Evolutionary conservation across 257 asterid species (phyloP).

Genomic region (Nemophila menziesii): DNA sequence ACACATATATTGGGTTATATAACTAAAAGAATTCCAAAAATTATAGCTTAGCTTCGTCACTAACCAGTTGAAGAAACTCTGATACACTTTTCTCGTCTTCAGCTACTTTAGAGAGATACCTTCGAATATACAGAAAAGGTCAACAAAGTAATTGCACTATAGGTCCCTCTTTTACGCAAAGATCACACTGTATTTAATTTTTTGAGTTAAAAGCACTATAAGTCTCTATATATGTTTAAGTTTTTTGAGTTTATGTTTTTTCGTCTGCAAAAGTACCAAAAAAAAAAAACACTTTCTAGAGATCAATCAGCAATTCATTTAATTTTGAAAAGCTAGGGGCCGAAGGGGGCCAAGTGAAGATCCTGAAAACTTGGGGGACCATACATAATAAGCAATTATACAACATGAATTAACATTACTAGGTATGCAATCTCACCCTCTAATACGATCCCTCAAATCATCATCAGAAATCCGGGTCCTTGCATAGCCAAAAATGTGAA

Average conservation of each 20-base stretch:
- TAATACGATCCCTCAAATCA: constrained; percentile 69
- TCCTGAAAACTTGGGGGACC: too few relatives aligned
- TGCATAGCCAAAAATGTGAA: constrained; percentile 95
- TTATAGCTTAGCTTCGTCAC: constrained; percentile 11
- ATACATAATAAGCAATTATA: neutral
- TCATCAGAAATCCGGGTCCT: constrained; percentile 78
- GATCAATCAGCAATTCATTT: too few relatives aligned
- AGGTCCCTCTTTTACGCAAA: too few relatives aligned
- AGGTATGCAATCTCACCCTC: constrained; percentile 41
- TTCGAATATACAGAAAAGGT: constrained; percentile 4
- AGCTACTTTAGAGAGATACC: constrained; percentile 63
- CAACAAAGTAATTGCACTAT: neutral
- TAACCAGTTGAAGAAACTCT: constrained; percentile 75
- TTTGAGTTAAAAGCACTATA: too few relatives aligned
- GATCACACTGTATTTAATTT: too few relatives aligned
- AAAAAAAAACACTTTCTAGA: too few relatives aligned
- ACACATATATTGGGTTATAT: constrained; percentile 2
- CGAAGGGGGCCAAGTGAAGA: too few relatives aligned
- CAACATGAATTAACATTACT: neutral
- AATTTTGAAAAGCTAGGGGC: too few relatives aligned
- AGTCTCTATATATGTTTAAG: too few relatives aligned
- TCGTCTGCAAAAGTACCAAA: too few relatives aligned
- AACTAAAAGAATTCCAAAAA: neutral
- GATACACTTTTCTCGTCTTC: constrained; percentile 36
- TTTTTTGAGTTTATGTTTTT: too few relatives aligned